Evolutionary conservation across 768 basidiomycete genomes (phyloP).

Genomic region (Leccinum rimulosum): DNA sequence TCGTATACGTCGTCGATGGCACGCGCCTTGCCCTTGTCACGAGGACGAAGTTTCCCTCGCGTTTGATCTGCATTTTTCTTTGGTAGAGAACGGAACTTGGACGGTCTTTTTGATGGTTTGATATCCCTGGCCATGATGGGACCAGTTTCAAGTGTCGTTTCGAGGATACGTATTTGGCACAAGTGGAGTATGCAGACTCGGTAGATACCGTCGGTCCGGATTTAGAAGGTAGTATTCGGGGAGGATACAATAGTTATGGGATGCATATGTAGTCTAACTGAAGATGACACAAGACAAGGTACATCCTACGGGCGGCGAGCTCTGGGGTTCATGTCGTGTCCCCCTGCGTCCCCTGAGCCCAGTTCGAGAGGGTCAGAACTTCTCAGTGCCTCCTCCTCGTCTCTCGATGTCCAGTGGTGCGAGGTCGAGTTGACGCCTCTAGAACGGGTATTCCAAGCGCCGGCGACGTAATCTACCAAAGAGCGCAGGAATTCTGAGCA

Average conservation of each 20-base stretch:
- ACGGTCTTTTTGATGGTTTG: constrained; percentile 13
- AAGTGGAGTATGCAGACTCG: constrained; percentile 11
- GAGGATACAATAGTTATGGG: neutral
- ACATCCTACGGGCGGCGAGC: constrained; percentile 14
- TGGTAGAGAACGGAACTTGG: neutral
- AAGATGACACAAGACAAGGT: neutral
- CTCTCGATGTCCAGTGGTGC: constrained; percentile 33
- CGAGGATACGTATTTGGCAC: neutral
- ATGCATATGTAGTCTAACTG: neutral
- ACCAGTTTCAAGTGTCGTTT: neutral
- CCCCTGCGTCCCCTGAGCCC: constrained; percentile 1
- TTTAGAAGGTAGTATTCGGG: constrained; percentile 25
- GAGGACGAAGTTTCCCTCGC: constrained; percentile 35
- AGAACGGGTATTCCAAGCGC: constrained; percentile 18
- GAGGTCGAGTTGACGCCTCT: constrained; percentile 23
- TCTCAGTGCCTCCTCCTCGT: constrained; percentile 29
- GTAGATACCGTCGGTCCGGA: constrained; percentile 11
- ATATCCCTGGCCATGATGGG: constrained; percentile 17
- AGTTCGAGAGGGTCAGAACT: constrained; percentile 24
- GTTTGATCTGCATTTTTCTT: constrained; percentile 50
- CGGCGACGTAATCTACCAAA: constrained; percentile 9
- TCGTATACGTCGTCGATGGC: constrained; percentile 60
- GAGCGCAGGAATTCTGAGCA: constrained; percentile 19
- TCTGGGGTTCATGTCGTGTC: neutral
- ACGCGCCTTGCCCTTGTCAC: constrained; percentile 22